Base-by-base conservation (phyloP, 202 grass and related monocot genomes). In the Panicum virgatum region DNA sequence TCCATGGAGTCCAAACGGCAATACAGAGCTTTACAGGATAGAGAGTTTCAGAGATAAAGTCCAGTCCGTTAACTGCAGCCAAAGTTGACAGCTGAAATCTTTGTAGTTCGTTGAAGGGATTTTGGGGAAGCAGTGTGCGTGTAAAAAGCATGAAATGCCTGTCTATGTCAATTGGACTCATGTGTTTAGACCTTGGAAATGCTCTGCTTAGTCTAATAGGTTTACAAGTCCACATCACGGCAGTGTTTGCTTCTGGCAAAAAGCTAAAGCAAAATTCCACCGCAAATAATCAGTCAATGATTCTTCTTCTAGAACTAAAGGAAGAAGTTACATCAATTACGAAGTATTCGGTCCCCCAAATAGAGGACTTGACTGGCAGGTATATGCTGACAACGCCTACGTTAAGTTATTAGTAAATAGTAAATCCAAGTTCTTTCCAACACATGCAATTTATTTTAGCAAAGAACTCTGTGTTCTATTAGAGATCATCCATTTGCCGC, bases 81-180 rank as follows among this genome's bases (percentile, higher is more conserved):
- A 83, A 47, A 62, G 44, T 83, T 78, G 73, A 86, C 65, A 61
- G 60, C 79, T 89, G 67, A 86, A 69, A 89, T 58, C 43, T 78
- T 14, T 82, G 43, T 72, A 72, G 30, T 62, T 70, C 11, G 13
- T 32, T 43, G 42, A 78, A 68, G 32, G 32, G 73, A 52, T 46
- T 73, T 68, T 73, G 67, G 14, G 43, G 42, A 82, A 78, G 79
- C 67, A 82, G 60, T 8, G 48, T 78, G 60, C 26, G 59, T 25
- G 73, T 32, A 66, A 42, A 77, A 77, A 13, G 8, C 29, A 40
- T 37, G 38, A 1, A 63, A n/a, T 43, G 43, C 23, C 23, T 73
- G 73, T 90, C 88, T 52, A n/a, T 74, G 6, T 90, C 83, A 79
- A 29, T 54, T 79, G 34, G 74, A 86, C 74, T 86, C 20, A 18